These are phyloP conservation scores for Lanmaoa pseudosensibilis DNA, from an alignment of 768 basidiomycete genomes.

Conservation along the genomic window DNA sequence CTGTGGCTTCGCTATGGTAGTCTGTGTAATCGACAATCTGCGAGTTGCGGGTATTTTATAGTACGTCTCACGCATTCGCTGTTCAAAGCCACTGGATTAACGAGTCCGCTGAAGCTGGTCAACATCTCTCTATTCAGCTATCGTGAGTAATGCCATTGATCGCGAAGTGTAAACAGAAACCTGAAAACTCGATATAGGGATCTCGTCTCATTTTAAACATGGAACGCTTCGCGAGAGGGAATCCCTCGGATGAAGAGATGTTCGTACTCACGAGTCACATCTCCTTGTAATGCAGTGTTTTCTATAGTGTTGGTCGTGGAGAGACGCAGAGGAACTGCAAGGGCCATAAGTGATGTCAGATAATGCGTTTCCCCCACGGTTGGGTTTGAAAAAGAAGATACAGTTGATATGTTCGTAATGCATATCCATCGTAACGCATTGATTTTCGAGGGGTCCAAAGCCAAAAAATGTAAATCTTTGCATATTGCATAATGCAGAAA, in stretches of 20 bases:
- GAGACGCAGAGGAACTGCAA: background rate
- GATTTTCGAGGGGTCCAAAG: too few relatives aligned
- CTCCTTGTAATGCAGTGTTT: background rate
- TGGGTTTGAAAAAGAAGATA: too few relatives aligned
- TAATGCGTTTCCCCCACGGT: background rate
- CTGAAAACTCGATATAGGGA: conserved; percentile 10
- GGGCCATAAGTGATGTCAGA: background rate
- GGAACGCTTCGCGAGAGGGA: conserved; percentile 15
- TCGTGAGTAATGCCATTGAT: conserved; percentile 14
- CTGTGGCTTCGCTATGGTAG: background rate
- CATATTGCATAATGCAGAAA: too few relatives aligned
- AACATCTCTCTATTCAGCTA: conserved; percentile 9
- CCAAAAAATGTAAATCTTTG: too few relatives aligned
- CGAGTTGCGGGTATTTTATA: background rate
- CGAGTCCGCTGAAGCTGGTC: conserved; percentile 12
- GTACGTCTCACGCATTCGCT: background rate
- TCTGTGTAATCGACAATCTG: background rate
- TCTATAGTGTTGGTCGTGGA: background rate
- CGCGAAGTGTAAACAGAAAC: too few relatives aligned
- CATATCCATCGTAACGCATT: too few relatives aligned
- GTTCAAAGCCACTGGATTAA: background rate
- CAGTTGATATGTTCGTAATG: too few relatives aligned
- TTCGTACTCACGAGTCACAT: conserved; percentile 11
- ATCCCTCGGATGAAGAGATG: background rate
- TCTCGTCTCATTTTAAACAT: conserved; percentile 27